Evolutionary conservation across 495 filamentous ascomycete species (phyloP), one percentile per base, ranked within the genome.

Genomic region (Pyrenula massariospora): DNA sequence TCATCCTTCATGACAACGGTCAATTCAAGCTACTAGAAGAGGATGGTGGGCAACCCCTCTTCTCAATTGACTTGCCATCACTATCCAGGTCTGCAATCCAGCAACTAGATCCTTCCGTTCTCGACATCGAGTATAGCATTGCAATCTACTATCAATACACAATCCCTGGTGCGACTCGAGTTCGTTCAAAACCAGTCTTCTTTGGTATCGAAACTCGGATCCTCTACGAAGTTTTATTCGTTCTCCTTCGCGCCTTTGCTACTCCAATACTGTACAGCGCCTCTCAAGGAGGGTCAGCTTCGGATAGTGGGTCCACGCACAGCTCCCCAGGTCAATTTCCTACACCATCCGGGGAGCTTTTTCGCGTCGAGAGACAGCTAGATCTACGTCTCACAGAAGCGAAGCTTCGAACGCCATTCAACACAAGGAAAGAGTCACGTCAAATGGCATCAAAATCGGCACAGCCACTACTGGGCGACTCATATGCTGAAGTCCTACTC

Each of bases 191-290:
- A n/a, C 72, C 70, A 8, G 63, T 88, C 31, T 97, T 96, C 68
- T 79, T 99, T 23, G 83, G 87, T 15, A 69, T 97, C 15, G 94
- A 97, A 60, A 90, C 83, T 20, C 79, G 94, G 20, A 85, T 95
- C 1, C 72, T 93, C 5, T 95, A 93, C 64, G 93, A 99, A 63
- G 94, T 95, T 12, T 97, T 93, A 94, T 91, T 95, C 65, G 93
- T 95, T 8, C 77, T 99, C 23, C 65, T 99, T 23, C 81, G 91
- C 58, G 91, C 93, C 0, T 97, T 96, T 64, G 88, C 93, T 0
- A 87, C 94, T 52, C 94, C 94, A 10, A 92, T 97, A 65, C 76
- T 99, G 25, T 97, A 95, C 61, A 87, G 86, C 2, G 80, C 81
- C 12, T 70, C 76, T 54, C 64, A 67, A 50, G 31, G 31, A 42